Conservation (phyloP, 345 rosid species). For the Cardiospermum halicacabum region DNA sequence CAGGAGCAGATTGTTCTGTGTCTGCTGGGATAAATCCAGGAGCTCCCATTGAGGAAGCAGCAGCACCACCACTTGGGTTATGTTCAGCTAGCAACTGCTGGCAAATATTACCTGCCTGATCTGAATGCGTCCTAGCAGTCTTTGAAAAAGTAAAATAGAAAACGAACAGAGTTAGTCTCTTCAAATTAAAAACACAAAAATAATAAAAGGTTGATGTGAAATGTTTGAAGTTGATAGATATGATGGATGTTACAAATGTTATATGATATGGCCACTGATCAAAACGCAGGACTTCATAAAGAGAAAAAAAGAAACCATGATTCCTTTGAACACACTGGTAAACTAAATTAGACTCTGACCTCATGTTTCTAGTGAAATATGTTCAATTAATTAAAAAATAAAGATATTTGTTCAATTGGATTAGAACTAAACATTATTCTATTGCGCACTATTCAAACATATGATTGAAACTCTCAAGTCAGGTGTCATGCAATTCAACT, state of each 20-base stretch:
- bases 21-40: constrained; percentile 24
- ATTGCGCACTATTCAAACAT: neutral
- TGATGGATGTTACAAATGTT: neutral
- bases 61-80: constrained; percentile 24
- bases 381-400: neutral
- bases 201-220: neutral
- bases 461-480: neutral
- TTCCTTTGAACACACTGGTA: too few relatives aligned
- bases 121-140: constrained; percentile 32
- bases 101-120: constrained; percentile 23
- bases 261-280: neutral
- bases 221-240: neutral
- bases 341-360: neutral
- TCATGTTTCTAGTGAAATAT: neutral
- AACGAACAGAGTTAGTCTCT: neutral
- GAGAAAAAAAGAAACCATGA: neutral
- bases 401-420: neutral
- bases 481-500: neutral
- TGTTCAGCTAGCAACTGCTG: constrained; percentile 24
- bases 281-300: neutral
- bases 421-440: neutral
- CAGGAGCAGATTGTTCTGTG: constrained; percentile 34
- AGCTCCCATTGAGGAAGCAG: constrained; percentile 23
- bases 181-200: neutral
- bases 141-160: constrained; percentile 11